phyloP scores from a whole-genome alignment of 352 stramenopile species.

The Phytophthora tentaculata region DNA sequence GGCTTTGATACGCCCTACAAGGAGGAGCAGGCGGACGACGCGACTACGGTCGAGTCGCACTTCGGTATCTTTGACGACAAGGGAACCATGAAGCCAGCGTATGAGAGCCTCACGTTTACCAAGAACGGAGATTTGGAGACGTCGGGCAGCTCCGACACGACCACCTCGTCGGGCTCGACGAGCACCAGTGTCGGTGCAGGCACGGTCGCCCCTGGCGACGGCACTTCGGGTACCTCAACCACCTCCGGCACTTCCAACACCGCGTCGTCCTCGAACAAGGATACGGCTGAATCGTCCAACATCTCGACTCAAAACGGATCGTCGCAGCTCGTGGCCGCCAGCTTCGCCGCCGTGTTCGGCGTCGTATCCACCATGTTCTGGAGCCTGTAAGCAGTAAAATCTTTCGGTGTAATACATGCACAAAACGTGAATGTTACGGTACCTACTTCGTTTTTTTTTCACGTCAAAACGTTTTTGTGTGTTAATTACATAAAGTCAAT shows the following conservation, averaged over 20 bases:
- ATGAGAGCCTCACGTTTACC: slow-evolving; percentile 63
- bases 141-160: slow-evolving; percentile 30
- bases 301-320: slow-evolving; percentile 32
- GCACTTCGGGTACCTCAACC: slow-evolving; percentile 22
- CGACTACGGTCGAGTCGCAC: slow-evolving; percentile 68
- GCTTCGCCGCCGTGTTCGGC: slow-evolving; percentile 40
- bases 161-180: slow-evolving; percentile 24
- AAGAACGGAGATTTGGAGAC: slow-evolving; percentile 35
- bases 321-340: slow-evolving; percentile 39
- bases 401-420: slow-evolving; percentile 6
- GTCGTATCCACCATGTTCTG: slow-evolving; percentile 45
- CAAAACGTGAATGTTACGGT: slow-evolving; percentile 17
- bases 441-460: neutral
- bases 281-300: slow-evolving; percentile 25
- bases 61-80: slow-evolving; percentile 79
- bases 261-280: slow-evolving; percentile 21
- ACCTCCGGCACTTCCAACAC: slow-evolving; percentile 24
- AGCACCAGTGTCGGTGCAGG: slow-evolving; percentile 30
- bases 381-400: slow-evolving; percentile 40
- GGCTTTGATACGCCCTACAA: slow-evolving; percentile 88
- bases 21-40: slow-evolving; percentile 51
- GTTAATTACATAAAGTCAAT: neutral
- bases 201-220: slow-evolving; percentile 28
- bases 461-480: neutral
- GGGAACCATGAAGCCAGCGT: slow-evolving; percentile 71